Conservation (phyloP, 768 basidiomycete genomes). For the Sporobolomyces phaffii region DNA sequence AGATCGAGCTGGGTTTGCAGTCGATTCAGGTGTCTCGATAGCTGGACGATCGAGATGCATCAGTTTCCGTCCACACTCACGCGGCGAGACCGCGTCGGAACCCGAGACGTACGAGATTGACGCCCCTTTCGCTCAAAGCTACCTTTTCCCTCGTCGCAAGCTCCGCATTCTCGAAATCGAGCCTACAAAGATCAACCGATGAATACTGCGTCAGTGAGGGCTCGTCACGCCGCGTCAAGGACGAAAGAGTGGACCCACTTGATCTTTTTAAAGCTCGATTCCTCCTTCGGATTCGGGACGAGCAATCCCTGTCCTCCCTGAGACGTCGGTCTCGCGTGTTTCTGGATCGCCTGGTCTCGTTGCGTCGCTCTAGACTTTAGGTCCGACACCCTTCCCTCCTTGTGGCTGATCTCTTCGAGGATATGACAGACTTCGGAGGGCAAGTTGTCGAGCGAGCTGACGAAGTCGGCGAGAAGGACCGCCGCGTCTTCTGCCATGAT, state of each 20-base stretch:
- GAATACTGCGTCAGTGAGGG: neutral
- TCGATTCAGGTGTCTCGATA: conserved; percentile 36
- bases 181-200: neutral
- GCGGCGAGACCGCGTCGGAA: neutral
- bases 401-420: conserved; percentile 38
- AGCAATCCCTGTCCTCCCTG: conserved; percentile 33
- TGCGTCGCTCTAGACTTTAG: conserved; percentile 22
- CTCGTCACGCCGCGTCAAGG: neutral
- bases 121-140: conserved; percentile 32
- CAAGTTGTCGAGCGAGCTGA: conserved; percentile 38
- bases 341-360: conserved; percentile 36
- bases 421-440: conserved; percentile 39
- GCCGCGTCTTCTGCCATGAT: conserved; percentile 35
- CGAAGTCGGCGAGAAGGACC: conserved; percentile 38
- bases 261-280: conserved; percentile 29
- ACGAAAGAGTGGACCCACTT: conserved; percentile 6
- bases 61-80: too few species aligned
- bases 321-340: conserved; percentile 26
- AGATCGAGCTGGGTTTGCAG: conserved; percentile 37
- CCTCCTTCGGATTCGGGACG: conserved; percentile 33
- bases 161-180: conserved; percentile 32
- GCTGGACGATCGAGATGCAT: conserved; percentile 9
- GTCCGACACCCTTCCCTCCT: conserved; percentile 34
- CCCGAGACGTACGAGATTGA: conserved; percentile 21
- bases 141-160: conserved; percentile 31